Base-by-base conservation (phyloP, 2,329 filamentous ascomycete genomes). In the Fusarium tanahbumbuense region DNA sequence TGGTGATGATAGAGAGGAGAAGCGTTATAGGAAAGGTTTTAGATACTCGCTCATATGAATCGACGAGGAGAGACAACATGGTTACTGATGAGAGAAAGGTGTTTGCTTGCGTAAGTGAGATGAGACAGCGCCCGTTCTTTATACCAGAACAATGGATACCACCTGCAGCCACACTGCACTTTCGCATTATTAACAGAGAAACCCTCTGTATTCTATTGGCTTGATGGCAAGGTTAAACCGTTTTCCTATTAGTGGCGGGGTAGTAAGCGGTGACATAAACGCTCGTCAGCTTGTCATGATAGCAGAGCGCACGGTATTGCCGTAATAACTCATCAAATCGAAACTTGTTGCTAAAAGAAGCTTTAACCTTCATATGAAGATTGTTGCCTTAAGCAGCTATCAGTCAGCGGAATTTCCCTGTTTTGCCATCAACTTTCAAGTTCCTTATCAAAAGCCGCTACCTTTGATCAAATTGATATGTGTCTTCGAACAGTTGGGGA, bases 61-160 rank as follows among this genome's bases (percentile, higher is more conserved):
- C 30, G 28, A 41, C 25, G 6, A 55, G 12, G 8, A 55, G 11
- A 0, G 46, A 49, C 20, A 53, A 5, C 67, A 71, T 70, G 18
- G 2, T 28, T 2, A 6, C 16, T 1, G 12, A 3, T 4, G n/a
- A 9, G n/a, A 7, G 5, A 23, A n/a, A 6, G 5, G 3, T 13
- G 12, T 23, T 28, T 16, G 25, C 25, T 20, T 12, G 37, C 27
- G 27, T 16, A 27, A 34, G 27, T 32, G 8, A 6, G 10, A 18
- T 8, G 34, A 18, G 30, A 25, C 20, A 25, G 8, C 18, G 27
- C 3, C 22, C 5, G 27, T 46, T 37, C 40, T 58, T 41, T 65
- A 52, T 65, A 47, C 16, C 11, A 15, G 1, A 28, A 8, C 2
- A 42, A 9, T 25, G 12, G 15, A n/a, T 13, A 12, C 15, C 16